Base-by-base conservation (phyloP, 768 basidiomycete species). In the Mycena albidolilacea region DNA sequence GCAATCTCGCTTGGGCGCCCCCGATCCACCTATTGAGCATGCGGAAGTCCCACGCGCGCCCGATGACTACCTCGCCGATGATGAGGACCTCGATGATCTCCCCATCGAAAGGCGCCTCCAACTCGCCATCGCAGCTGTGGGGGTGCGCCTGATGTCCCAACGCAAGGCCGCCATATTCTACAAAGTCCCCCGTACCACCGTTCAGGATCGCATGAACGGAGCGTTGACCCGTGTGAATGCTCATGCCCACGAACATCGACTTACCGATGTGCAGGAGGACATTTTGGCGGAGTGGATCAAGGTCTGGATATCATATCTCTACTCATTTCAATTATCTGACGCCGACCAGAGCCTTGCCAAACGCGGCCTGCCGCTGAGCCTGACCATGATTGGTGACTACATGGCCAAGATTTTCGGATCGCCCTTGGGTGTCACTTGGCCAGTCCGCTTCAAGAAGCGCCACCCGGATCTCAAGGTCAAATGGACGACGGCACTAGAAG, bases 401-500 rank as follows among this genome's bases (percentile, higher is more conserved):
- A 38, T 38, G 19, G 37, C 59, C 38, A 17, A 60, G 15, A 60
- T 60, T 21, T 8, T 35, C 39, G 59, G 59, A 8, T 14, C 7
- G 21, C 39, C 59, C 15, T 5, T 60, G 7, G 38, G 21, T n/a
- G 59, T 21, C 3, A 60, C 59, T 4, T 60, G 59, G 59, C 39
- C 59, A 14, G 21, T 41, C 7, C 39, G 59, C 59, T 60, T 60
- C 21, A 60, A 41, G 19, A 43, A n/a, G 39, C 38, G 59, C 21
- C 37, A 60, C 59, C 59, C 39, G 10, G 39, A 41, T n/a, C 59
- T 60, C 17, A 60, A 60, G 39, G 59, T 60, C 21, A 60, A 60
- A 21, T 60, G 52, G 52, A 54, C 48, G 21, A 54, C 52, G 1
- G n/a, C 52, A 9, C 7, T 23, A n/a, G 52, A 54, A n/a, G 52